These are phyloP conservation scores for Alloteropsis semialata DNA, from an alignment of 176 grass and related monocot species.

Conservation along the genomic window DNA sequence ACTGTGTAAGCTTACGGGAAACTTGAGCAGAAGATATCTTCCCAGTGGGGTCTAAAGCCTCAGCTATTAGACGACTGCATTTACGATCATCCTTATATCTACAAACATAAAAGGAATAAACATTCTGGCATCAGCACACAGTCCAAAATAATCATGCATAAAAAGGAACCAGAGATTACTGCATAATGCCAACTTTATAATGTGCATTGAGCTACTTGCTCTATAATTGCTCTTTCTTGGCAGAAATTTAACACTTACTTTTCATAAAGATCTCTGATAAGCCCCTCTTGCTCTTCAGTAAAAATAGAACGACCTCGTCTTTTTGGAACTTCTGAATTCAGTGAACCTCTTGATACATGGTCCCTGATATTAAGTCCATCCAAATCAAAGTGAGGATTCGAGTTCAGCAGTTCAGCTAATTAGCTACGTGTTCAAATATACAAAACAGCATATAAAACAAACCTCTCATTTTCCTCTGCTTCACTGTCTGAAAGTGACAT, in stretches of 20 bases:
- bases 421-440: slow-evolving; percentile 29
- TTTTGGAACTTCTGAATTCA: slow-evolving; percentile 43
- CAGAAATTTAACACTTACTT: slow-evolving; percentile 58
- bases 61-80: slow-evolving; percentile 73
- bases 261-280: slow-evolving; percentile 62
- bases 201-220: background rate
- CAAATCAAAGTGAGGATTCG: slow-evolving; percentile 26
- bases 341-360: slow-evolving; percentile 33
- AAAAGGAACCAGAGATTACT: background rate
- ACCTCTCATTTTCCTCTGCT: slow-evolving; percentile 53
- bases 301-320: slow-evolving; percentile 54
- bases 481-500: slow-evolving; percentile 55
- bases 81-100: slow-evolving; percentile 81
- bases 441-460: slow-evolving; percentile 18
- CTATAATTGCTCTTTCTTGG: background rate
- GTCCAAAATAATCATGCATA: background rate
- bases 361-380: slow-evolving; percentile 40
- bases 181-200: slow-evolving; percentile 9
- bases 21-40: slow-evolving; percentile 79
- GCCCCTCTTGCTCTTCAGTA: slow-evolving; percentile 63
- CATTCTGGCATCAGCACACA: slow-evolving; percentile 21
- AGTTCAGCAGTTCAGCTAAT: slow-evolving; percentile 31
- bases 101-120: slow-evolving; percentile 38
- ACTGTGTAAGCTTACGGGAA: slow-evolving; percentile 77
- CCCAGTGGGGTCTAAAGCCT: slow-evolving; percentile 76